Conservation (phyloP, 2,329 filamentous ascomycete genomes). For the Aschersonia sp. region DNA sequence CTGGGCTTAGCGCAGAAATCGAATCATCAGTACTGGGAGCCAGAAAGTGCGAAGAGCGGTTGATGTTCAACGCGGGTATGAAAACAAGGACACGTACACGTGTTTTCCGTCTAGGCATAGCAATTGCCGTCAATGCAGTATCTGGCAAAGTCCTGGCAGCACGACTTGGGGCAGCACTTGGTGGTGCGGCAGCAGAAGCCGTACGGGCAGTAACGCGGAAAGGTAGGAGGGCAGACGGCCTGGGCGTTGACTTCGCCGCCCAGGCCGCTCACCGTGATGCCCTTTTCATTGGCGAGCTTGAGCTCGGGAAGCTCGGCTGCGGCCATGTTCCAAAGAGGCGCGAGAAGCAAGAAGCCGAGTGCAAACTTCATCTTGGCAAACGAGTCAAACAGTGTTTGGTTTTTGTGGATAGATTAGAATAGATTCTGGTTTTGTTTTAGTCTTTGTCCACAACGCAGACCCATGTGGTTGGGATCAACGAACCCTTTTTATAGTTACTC, state of each 20-base stretch:
- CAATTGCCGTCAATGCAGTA: constrained; percentile 5
- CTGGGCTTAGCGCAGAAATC: too few relatives aligned
- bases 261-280: neutral
- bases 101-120: constrained; percentile 1
- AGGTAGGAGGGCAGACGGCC: constrained; percentile 1
- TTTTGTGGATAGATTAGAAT: too few relatives aligned
- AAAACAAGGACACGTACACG: too few relatives aligned
- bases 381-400: neutral
- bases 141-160: constrained; percentile 2
- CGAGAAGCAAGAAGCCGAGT: constrained; percentile 1
- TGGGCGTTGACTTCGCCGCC: neutral
- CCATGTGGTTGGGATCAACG: too few relatives aligned
- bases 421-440: too few relatives aligned
- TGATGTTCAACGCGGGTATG: too few relatives aligned
- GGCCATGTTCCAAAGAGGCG: neutral
- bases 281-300: constrained; percentile 1
- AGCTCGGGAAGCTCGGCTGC: constrained; percentile 1
- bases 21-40: too few relatives aligned
- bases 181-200: constrained; percentile 4
- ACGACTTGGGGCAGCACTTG: constrained; percentile 5
- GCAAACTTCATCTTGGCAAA: constrained; percentile 2
- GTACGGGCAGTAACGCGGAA: constrained; percentile 2
- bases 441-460: too few relatives aligned
- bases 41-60: too few relatives aligned
- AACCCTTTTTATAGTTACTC: too few relatives aligned